These are phyloP conservation scores for Dissophora globulifera DNA, from an alignment of 192 early-diverging fungal genomes.

Conservation along the genomic window DNA sequence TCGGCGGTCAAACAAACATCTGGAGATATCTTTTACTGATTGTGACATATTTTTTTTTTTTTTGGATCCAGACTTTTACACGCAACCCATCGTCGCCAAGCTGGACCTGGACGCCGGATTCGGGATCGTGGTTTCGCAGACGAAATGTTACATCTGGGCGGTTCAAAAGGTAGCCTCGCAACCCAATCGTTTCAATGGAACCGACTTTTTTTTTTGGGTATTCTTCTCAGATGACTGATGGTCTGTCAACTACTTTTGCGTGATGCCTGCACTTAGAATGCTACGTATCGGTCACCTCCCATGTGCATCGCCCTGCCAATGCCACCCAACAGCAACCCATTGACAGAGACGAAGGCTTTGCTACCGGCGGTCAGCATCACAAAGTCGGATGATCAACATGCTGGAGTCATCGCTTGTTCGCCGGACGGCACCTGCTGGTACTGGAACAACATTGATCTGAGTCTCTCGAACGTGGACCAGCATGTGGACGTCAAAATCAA, in stretches of 20 bases:
- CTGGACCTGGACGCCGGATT: slow-evolving; percentile 45
- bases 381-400: slow-evolving; percentile 32
- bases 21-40: too few species aligned
- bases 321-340: slow-evolving; percentile 38
- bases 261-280: slow-evolving; percentile 8
- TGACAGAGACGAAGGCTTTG: slow-evolving; percentile 12
- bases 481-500: slow-evolving; percentile 37
- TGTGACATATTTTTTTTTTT: too few species aligned
- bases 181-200: too few species aligned
- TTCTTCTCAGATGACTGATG: too few species aligned
- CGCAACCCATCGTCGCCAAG: slow-evolving; percentile 35
- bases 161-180: slow-evolving; percentile 54
- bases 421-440: slow-evolving; percentile 49
- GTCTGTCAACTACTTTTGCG: background rate
- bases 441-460: slow-evolving; percentile 51
- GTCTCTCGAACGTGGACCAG: slow-evolving; percentile 36
- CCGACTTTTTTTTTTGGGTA: too few species aligned
- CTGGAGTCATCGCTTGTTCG: slow-evolving; percentile 41
- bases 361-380: slow-evolving; percentile 45
- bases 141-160: slow-evolving; percentile 48
- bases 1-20: too few species aligned
- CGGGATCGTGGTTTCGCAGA: slow-evolving; percentile 35
- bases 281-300: slow-evolving; percentile 35
- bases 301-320: slow-evolving; percentile 43
- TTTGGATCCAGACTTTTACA: slow-evolving; percentile 52